phyloP scores from a whole-genome alignment of 345 rosid genomes.

The Firmiana major region DNA sequence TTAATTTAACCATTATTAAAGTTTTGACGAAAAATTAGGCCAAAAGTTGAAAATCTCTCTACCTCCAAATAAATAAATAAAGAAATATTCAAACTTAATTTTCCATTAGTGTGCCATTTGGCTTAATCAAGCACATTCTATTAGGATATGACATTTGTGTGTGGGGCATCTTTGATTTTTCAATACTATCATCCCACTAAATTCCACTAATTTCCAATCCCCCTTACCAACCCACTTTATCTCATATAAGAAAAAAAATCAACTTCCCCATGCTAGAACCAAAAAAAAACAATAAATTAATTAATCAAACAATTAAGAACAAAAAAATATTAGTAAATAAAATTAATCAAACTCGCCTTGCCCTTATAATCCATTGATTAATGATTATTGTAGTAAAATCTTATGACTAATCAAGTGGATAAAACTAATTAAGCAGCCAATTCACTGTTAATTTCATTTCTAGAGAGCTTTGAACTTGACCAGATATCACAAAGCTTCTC shows the following conservation, averaged over 20 bases:
- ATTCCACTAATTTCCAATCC: neutral
- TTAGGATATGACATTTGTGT: neutral
- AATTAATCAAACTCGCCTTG: neutral
- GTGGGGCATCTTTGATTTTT: neutral
- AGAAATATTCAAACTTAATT: too few species aligned
- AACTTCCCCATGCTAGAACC: neutral
- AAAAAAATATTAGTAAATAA: neutral
- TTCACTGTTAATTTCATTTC: neutral
- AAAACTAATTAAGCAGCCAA: neutral
- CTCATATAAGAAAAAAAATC: neutral
- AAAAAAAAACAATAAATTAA: neutral
- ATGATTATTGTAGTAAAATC: neutral
- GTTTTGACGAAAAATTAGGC: too few species aligned
- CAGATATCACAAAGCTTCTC: neutral
- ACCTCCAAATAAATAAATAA: too few species aligned
- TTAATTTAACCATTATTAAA: too few species aligned
- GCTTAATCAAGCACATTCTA: neutral
- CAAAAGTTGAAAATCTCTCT: too few species aligned
- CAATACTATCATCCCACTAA: neutral
- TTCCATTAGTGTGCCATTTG: neutral
- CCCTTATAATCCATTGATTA: neutral
- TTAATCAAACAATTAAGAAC: neutral
- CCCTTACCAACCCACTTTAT: conserved; percentile 4
- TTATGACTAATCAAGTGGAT: neutral
- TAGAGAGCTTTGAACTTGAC: neutral